Conservation (phyloP, 2,329 filamentous ascomycete species). For the Leptographium wingfieldii region DNA sequence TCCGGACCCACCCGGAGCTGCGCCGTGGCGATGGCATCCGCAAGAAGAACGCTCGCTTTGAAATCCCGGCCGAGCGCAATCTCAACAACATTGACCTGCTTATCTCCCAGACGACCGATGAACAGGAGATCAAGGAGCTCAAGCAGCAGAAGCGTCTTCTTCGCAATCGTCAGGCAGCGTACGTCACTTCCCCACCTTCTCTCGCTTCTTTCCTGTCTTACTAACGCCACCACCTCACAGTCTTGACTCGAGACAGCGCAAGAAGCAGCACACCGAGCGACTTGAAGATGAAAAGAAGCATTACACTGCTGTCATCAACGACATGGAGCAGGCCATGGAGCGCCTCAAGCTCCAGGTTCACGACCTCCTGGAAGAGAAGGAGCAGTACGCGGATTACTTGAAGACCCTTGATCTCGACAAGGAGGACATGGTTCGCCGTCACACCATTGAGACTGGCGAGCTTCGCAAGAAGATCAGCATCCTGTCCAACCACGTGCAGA, state of each 20-base stretch:
- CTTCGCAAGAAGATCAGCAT: constrained; percentile 86
- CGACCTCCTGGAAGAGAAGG: constrained; percentile 59
- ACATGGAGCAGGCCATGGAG: constrained; percentile 66
- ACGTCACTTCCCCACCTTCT: constrained; percentile 27
- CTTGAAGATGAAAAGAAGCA: constrained; percentile 96
- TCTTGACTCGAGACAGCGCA: constrained; percentile 90
- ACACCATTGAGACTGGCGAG: constrained; percentile 83
- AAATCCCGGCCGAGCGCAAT: constrained; percentile 88
- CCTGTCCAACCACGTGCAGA: constrained; percentile 59
- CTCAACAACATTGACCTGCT: constrained; percentile 89
- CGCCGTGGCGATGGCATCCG: constrained; percentile 77
- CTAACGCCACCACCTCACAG: constrained; percentile 28
- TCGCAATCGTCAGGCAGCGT: constrained; percentile 94
- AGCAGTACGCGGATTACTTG: constrained; percentile 62
- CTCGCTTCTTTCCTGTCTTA: constrained; percentile 4
- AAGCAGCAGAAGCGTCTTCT: constrained; percentile 96
- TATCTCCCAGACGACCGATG: constrained; percentile 76
- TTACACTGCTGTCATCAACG: constrained; percentile 61
- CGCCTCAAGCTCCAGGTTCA: constrained; percentile 57
- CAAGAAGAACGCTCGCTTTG: constrained; percentile 98
- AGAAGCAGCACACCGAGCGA: constrained; percentile 96
- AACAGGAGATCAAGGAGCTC: constrained; percentile 91
- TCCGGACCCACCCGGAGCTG: constrained; percentile 65
- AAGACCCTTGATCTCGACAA: constrained; percentile 72
- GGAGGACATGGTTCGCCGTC: constrained; percentile 75